Percentiles rank a stretch among this genome's conserved stretches.
Conservation (phyloP, 108 stramenopile genomes). For the Skeletonema potamos region DNA sequence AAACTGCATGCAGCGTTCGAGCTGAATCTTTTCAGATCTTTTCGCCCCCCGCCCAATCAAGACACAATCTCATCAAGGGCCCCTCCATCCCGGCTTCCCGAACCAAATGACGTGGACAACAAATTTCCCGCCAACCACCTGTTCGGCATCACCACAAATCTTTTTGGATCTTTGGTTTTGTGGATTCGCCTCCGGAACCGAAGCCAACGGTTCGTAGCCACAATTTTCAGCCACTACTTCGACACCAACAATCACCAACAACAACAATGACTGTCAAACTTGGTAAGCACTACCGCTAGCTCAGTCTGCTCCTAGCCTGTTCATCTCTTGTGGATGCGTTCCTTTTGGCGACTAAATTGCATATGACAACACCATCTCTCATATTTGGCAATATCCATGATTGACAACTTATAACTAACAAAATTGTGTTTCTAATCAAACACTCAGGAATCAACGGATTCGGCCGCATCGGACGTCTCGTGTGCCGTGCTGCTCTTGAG, state of each 20-base stretch:
- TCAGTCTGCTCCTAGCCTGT: neutral
- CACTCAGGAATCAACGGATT: slow-evolving; percentile 86
- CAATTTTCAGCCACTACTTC: neutral
- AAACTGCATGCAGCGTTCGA: no score
- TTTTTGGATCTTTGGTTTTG: no score
- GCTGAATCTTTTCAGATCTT: no score
- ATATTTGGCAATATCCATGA: no score
- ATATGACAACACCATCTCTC: no score
- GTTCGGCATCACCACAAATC: no score
- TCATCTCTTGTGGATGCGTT: neutral
- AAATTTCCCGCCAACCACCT: no score
- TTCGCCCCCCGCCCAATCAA: no score
- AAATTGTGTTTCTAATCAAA: neutral
- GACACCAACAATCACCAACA: neutral
- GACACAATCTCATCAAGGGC: no score
- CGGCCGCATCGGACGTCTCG: slow-evolving; percentile 89
- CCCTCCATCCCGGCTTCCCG: no score
- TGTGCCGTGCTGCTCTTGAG: slow-evolving; percentile 73
- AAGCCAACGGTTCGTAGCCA: neutral
- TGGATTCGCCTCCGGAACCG: neutral
- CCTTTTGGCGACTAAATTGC: neutral
- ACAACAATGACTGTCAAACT: slow-evolving; percentile 51
- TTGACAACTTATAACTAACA: neutral
- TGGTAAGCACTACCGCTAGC: neutral
- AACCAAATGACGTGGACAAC: no score